These are phyloP conservation scores for Pezicula carpinea DNA, from an alignment of 2,329 filamentous ascomycete genomes.

Conservation along the genomic window DNA sequence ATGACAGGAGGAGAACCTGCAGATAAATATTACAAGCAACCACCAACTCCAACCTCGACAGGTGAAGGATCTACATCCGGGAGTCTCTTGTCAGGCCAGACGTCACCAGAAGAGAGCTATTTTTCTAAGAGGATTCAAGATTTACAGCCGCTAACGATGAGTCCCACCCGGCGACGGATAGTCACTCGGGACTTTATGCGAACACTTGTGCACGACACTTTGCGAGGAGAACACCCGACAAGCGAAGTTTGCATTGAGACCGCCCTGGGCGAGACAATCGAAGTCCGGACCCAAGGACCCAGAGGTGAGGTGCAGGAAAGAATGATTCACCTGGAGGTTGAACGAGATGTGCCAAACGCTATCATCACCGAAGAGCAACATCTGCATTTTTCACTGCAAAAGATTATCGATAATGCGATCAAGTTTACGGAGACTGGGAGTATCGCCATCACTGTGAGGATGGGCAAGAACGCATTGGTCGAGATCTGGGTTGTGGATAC, in stretches of 20 bases:
- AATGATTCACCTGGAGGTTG: conserved; percentile 35
- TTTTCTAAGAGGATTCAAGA: not conserved
- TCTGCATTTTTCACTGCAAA: conserved; percentile 37
- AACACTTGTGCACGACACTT: conserved; percentile 20
- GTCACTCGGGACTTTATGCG: conserved; percentile 25
- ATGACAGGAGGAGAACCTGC: conserved; percentile 17
- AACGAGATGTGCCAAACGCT: conserved; percentile 41
- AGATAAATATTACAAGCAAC: conserved; percentile 9
- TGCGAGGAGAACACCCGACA: conserved; percentile 21
- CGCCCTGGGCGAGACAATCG: conserved; percentile 23
- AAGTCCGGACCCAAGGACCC: conserved; percentile 19
- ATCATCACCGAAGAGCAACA: conserved; percentile 44
- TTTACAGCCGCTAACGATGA: conserved; percentile 10
- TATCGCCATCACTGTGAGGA: conserved; percentile 54
- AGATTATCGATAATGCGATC: conserved; percentile 57
- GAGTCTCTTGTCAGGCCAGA: too few relatives aligned
- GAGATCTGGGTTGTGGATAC: conserved; percentile 61
- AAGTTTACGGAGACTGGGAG: conserved; percentile 65
- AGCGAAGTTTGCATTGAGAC: conserved; percentile 20
- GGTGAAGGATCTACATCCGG: not conserved
- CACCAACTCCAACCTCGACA: conserved; percentile 1
- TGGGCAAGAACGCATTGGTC: conserved; percentile 48
- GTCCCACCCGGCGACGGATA: conserved; percentile 18
- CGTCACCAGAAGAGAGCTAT: too few relatives aligned
- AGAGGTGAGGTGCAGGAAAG: conserved; percentile 23